Conservation (phyloP, 192 early-diverging fungal genomes). For the Gaertneriomyces semiglobifer region DNA sequence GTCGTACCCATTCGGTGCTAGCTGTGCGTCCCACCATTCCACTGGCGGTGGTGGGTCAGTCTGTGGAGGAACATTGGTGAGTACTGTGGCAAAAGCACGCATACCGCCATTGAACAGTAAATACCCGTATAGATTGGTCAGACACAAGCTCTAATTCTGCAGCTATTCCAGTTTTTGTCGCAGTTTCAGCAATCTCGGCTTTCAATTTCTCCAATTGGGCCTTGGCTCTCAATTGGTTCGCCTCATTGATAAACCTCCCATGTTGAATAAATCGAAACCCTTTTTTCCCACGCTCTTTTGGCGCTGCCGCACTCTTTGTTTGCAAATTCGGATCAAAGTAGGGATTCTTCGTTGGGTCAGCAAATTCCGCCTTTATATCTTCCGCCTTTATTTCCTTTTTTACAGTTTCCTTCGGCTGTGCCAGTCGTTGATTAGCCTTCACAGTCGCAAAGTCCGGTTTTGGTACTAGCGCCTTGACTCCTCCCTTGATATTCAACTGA, state of each 20-base stretch:
- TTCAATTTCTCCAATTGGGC: slow-evolving; percentile 71
- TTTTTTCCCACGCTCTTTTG: slow-evolving; percentile 40
- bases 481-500: slow-evolving; percentile 43
- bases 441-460: slow-evolving; percentile 58
- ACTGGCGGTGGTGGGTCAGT: slow-evolving; percentile 67
- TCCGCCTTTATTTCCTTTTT: slow-evolving; percentile 54
- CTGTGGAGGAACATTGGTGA: slow-evolving; percentile 30
- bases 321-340: slow-evolving; percentile 77
- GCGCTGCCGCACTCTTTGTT: slow-evolving; percentile 32
- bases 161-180: slow-evolving; percentile 71
- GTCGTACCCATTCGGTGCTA: slow-evolving; percentile 70
- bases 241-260: slow-evolving; percentile 78
- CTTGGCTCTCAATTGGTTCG: slow-evolving; percentile 76
- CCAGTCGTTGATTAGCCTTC: slow-evolving; percentile 69
- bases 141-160: slow-evolving; percentile 69
- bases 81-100: slow-evolving; percentile 8
- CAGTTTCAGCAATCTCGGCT: slow-evolving; percentile 66
- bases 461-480: slow-evolving; percentile 52
- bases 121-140: slow-evolving; percentile 63
- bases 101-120: slow-evolving; percentile 7
- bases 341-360: slow-evolving; percentile 78
- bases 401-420: slow-evolving; percentile 32
- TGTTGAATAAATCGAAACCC: slow-evolving; percentile 75
- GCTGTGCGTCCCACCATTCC: slow-evolving; percentile 98
- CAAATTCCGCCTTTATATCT: slow-evolving; percentile 42